phyloP scores from a whole-genome alignment of 371 early-diverging fungal genomes.

The Gilbertella persicaria region DNA sequence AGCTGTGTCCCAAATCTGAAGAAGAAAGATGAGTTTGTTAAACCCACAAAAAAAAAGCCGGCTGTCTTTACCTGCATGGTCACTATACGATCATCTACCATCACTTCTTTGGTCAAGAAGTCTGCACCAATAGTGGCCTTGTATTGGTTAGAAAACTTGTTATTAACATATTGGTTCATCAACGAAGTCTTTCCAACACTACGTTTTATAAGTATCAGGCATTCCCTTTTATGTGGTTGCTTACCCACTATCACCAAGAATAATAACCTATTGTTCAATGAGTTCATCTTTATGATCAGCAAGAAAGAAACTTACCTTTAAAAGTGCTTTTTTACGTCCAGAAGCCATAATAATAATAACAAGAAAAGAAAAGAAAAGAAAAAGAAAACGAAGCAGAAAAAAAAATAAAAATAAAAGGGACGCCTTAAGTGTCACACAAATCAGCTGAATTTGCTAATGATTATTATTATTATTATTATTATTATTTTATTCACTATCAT shows the following conservation, averaged over 20 bases:
- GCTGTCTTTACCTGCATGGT: slow-evolving; percentile 81
- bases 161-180: slow-evolving; percentile 99
- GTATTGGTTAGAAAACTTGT: slow-evolving; percentile 97
- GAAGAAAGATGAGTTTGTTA: not conserved
- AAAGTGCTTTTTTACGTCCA: slow-evolving; percentile 18
- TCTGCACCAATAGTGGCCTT: slow-evolving; percentile 99
- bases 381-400: slow-evolving; percentile 4
- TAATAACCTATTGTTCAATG: slow-evolving; percentile 71
- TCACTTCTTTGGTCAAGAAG: slow-evolving; percentile 98
- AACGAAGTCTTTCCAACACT: slow-evolving; percentile 96
- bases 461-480: too few relatives aligned
- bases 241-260: slow-evolving; percentile 91
- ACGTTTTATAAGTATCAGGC: not conserved
- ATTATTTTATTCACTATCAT: not conserved
- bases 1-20: slow-evolving; percentile 92
- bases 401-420: not conserved
- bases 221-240: not conserved
- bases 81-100: slow-evolving; percentile 83
- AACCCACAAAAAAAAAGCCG: not conserved
- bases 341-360: slow-evolving; percentile 10
- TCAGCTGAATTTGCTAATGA: too few relatives aligned
- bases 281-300: not conserved
- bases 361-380: not conserved
- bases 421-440: too few relatives aligned
- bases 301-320: slow-evolving; percentile 6